Conservation (phyloP, 495 filamentous ascomycete genomes). For the Acidomyces sp. region DNA sequence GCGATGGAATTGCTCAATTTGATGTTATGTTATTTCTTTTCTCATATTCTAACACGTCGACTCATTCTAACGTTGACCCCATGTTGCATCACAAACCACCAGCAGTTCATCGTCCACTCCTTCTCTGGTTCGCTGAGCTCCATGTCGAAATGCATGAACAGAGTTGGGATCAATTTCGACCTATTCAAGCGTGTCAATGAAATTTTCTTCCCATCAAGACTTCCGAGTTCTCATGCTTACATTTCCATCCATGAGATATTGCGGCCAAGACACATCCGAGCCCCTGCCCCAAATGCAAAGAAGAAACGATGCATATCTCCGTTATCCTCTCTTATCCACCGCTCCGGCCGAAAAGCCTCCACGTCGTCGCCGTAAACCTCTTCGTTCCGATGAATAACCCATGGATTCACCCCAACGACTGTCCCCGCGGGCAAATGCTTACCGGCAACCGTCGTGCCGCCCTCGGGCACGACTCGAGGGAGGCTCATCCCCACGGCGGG, state of each 20-base stretch:
- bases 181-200: too few relatives aligned
- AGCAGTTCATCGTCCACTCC: constrained; percentile 20
- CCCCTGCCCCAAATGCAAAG: constrained; percentile 26
- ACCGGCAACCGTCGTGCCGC: constrained; percentile 20
- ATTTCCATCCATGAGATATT: constrained; percentile 29
- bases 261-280: constrained; percentile 24
- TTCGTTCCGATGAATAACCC: constrained; percentile 23
- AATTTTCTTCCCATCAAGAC: too few relatives aligned
- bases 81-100: constrained; percentile 20
- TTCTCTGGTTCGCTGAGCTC: constrained; percentile 19
- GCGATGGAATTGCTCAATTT: neutral
- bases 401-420: constrained; percentile 23
- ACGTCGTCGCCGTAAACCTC: constrained; percentile 22
- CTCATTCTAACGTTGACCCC: constrained; percentile 16
- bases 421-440: constrained; percentile 20
- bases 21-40: too few relatives aligned
- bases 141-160: constrained; percentile 22
- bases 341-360: constrained; percentile 21
- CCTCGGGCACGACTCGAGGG: constrained; percentile 19
- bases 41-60: too few relatives aligned
- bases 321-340: constrained; percentile 16
- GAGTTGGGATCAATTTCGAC: constrained; percentile 23
- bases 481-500: constrained; percentile 25
- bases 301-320: constrained; percentile 25
- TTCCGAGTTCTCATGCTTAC: too few relatives aligned